Evolutionary conservation across 371 early-diverging fungal species (phyloP), one percentile per base, ranked within the genome.

Genomic region (Mucor indicus): DNA sequence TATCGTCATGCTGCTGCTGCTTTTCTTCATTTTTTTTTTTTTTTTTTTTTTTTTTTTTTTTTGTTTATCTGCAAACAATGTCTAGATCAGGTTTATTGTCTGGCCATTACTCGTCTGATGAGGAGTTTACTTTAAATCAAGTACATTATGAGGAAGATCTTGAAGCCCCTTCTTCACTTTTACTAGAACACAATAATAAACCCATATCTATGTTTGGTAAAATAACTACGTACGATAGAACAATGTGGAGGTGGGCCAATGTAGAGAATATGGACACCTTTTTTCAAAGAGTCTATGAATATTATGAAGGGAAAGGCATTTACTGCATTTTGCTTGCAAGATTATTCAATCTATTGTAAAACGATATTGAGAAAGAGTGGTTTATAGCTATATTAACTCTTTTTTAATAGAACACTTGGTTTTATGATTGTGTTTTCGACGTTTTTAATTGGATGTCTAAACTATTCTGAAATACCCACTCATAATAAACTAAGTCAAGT

Each of bases 341-440:
- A 32, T 37, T 86, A 0, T 60, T 88, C 21, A 90, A 91, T 52
- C 57, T 94, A 41, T 46, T 89, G 89, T 84, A 73, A 57, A 20
- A 30, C 38, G 23, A 29, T 31, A 32, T 36, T 49, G 16, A 46
- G 43, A 31, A 29, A n/a, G n/a, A n/a, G n/a, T n/a, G n/a, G n/a
- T n/a, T n/a, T n/a, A n/a, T n/a, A n/a, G n/a, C n/a, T n/a, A 42
- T 20, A 22, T 22, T 22, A 29, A 30, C 29, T 29, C 40, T 56
- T 48, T 25, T 27, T 33, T 19, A 32, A 4, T 55, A 90, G 90
- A 17, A 86, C 84, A 13, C 67, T 91, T 30, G 90, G 85, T 2
- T 95, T 98, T 75, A 86, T 95, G 16, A 84, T 95, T 39, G 59
- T 62, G 29, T 92, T 96, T 63, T 80, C 93, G 11, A 89, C 89